Base-by-base conservation (phyloP, 371 early-diverging fungal species). In the Thermomucor indicae-seudaticae region DNA sequence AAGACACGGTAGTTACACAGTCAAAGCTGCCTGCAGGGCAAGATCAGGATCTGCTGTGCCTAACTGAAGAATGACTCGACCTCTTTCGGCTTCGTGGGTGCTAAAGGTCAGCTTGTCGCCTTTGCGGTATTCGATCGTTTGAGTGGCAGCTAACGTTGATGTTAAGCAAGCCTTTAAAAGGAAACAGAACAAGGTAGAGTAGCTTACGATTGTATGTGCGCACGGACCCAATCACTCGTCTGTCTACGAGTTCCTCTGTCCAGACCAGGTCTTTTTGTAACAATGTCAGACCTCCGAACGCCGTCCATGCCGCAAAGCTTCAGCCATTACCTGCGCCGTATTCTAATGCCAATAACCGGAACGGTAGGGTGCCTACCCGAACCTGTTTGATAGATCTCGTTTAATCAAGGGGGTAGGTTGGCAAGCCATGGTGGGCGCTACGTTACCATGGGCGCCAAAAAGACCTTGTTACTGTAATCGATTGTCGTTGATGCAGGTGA, bases 311-410 rank as follows among this genome's bases (percentile, higher is more conserved):
- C 19, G 14, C 10, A 19, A 49, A 35, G 6, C 45, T n/a, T n/a
- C n/a, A n/a, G n/a, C n/a, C n/a, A n/a, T n/a, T 74, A 89, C 87
- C 91, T 30, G 97, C 97, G 1, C 96, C 95, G 55, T 93, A 90
- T 38, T 88, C 78, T 24, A 93, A 72, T 2, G 92, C 82, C 53
- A 92, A 57, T 53, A 92, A 67, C 17, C 97, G 78, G 78, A 91
- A 84, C 1, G 97, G 96, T 22, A 94, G 72, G 6, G 93, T 86
- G 23, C 95, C 92, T 16, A 93, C 77, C 25, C 97, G 83, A 4
- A 95, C 84, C 84, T 83, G 53, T 19, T 1, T 22, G 24, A 37
- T 1, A 43, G 16, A 41, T 43, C 7, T 22, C 57, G n/a, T 8
- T 37, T 12, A 22, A 14, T 44, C 30, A 19, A 22, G 11, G 16